phyloP scores from a whole-genome alignment of 169 alveolate species.

The Babesia sp. region DNA sequence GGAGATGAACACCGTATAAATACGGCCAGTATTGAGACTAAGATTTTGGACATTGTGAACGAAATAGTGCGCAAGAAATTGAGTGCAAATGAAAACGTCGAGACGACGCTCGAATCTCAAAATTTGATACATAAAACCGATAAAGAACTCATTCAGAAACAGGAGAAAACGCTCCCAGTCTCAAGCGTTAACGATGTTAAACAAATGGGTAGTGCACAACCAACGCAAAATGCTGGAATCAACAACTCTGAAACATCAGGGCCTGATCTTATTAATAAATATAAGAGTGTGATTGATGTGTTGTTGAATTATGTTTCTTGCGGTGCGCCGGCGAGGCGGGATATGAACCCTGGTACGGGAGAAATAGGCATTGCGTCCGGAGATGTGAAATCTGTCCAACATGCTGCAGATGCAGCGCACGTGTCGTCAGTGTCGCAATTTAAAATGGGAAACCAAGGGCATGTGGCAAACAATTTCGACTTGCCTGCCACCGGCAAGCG shows the following conservation, averaged over 20 bases:
- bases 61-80: not conserved
- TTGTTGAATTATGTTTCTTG: conserved; percentile 11
- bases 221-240: not conserved
- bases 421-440: not conserved
- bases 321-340: not conserved
- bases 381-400: not conserved
- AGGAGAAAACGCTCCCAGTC: not conserved
- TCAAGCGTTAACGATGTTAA: not conserved
- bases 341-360: not conserved
- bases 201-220: not conserved
- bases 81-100: not conserved
- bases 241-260: not conserved
- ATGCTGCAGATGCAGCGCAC: no score
- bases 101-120: not conserved
- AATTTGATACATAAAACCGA: no score
- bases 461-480: not conserved
- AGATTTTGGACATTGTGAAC: not conserved
- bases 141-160: not conserved
- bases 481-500: not conserved
- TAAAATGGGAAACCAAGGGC: not conserved
- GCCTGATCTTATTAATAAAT: not conserved
- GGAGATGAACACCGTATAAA: conserved; percentile 11
- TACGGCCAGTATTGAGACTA: conserved; percentile 3
- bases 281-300: conserved; percentile 13
- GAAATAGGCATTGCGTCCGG: not conserved